A percentile compares a stretch with the other conserved stretches of the same genome.
Conservation (phyloP, 352 stramenopile genomes). For the Phytophthora multivora region DNA sequence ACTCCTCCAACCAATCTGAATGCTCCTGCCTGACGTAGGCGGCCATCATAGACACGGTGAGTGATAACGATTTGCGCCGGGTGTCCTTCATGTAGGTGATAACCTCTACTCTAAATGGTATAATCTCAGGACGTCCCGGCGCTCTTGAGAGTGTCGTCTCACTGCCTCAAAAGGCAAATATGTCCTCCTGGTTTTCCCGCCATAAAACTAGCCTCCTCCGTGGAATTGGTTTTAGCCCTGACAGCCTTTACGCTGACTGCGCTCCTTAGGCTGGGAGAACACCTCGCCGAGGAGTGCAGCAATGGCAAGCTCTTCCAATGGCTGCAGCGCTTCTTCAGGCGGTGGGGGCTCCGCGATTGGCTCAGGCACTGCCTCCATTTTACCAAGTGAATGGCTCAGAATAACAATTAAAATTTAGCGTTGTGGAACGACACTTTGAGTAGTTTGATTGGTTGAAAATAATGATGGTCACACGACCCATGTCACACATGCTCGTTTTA, state of each 20-base stretch:
- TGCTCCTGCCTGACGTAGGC: slow-evolving; percentile 1
- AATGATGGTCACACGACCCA: no score
- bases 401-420: no score
- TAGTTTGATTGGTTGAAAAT: no score
- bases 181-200: background rate
- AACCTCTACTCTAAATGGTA: slow-evolving; percentile 6
- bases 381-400: background rate
- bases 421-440: no score
- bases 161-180: slow-evolving; percentile 5
- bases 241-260: background rate
- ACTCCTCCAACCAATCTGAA: background rate
- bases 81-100: slow-evolving; percentile 20
- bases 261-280: no score
- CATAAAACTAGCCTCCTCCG: slow-evolving; percentile 2
- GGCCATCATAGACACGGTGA: slow-evolving; percentile 1
- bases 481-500: no score
- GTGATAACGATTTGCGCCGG: background rate
- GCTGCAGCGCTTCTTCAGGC: no score
- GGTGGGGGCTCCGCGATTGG: background rate
- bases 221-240: background rate
- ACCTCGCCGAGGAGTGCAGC: no score
- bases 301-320: no score
- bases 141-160: slow-evolving; percentile 3
- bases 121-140: slow-evolving; percentile 1
- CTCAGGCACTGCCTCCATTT: background rate